Evolutionary conservation across 176 grass and related monocot species (phyloP).

Genomic region (Triticum monococcum): DNA sequence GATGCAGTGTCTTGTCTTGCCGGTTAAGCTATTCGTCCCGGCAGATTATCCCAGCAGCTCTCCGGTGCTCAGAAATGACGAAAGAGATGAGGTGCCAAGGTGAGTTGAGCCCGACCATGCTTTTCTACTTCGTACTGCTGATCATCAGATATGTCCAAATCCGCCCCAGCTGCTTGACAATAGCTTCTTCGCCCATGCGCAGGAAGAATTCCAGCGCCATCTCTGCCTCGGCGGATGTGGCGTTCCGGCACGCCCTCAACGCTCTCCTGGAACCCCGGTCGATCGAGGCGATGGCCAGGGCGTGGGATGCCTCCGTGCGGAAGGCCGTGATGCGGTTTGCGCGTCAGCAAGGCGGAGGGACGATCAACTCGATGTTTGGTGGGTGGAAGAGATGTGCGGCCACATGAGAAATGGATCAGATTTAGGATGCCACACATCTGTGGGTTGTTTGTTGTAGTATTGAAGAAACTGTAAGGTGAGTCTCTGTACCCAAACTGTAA

Average conservation of each 20-base stretch:
- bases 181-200: neutral
- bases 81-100: neutral
- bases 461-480: neutral
- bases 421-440: neutral
- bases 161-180: neutral
- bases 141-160: neutral
- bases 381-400: neutral
- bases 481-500: too few species aligned
- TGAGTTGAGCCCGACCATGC: neutral
- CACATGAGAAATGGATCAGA: neutral
- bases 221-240: neutral
- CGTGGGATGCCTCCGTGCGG: slow-evolving; percentile 14
- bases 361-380: slow-evolving; percentile 20
- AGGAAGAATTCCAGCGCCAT: neutral
- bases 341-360: neutral
- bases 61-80: neutral
- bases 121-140: neutral
- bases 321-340: neutral
- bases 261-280: neutral
- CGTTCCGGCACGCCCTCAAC: neutral
- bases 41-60: slow-evolving; percentile 34
- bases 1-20: neutral
- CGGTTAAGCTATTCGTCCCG: neutral
- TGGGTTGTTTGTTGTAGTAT: neutral
- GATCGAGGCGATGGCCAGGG: slow-evolving; percentile 1